Evolutionary conservation across 495 filamentous ascomycete genomes (phyloP), one percentile per base, ranked within the genome.

Genomic region (Podospora sp.): DNA sequence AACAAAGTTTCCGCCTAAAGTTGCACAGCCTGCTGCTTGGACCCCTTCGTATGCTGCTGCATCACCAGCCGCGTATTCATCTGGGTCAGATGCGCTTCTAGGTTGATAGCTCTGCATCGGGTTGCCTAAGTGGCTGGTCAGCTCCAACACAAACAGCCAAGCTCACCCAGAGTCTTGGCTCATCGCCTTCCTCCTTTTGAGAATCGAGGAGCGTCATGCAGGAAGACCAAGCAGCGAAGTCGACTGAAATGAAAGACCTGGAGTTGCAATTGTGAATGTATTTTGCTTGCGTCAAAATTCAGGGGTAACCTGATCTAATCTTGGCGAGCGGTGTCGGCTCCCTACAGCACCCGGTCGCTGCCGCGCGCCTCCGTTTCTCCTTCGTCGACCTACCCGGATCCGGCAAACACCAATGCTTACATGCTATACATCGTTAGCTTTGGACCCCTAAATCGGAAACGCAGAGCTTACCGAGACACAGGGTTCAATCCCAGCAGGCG

Each of bases 401-500:
- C 36, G 8, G 24, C 33, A 55, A 22, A 22, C 20, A 20, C 2
- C 2, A 22, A 7, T 22, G 27, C 57, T 75, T 68, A 75, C 73
- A 73, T 75, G 5, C 72, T 75, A 50, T 16, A 25, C 25, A 53
- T 3, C 22, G 51, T 66, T 50, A 71, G 62, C 59, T 65, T 65
- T n/a, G 26, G n/a, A 20, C 11, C 11, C 24, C 8, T 29, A n/a
- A 6, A 58, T 26, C 20, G 22, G 8, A 40, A 2, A 52, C 21
- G 12, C 50, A 29, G 20, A 33, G 70, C 73, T 69, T 63, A 77
- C 79, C 92, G 85, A 65, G 90, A 83, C 60, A 95, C 89, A 27
- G 92, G 92, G 68, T 79, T 91, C 67, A 96, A 80, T 24, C 92
- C 92, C 64, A 96, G 81, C 72, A 96, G 76, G 58, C 83, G 83